Evolutionary conservation across 2,329 filamentous ascomycete species (phyloP), one percentile per base, ranked within the genome.

Genomic region (Huntiella abstrusa): DNA sequence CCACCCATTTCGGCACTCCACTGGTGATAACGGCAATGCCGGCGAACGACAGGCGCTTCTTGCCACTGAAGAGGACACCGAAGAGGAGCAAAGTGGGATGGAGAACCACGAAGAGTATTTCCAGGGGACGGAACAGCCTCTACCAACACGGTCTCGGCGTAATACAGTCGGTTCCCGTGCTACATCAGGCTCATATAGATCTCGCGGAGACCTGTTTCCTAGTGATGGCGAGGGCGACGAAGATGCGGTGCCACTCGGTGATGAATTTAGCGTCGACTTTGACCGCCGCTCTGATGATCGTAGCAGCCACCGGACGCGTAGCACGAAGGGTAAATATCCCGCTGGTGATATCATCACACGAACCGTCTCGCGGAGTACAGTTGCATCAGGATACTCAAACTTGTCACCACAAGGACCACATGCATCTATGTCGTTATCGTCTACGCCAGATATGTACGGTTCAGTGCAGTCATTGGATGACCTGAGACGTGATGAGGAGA

Each of bases 231-330:
- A 80, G 55, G 85, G 87, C 45, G 85, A 92, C 52, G 87, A 93
- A 59, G 88, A 96, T 61, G 88, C 88, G 1, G 75, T 94, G n/a
- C 83, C 86, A 10, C 64, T 96, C 13, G 84, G 88, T 55, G 88
- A 95, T 57, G 87, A 95, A 56, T 92, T 96, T 54, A 83, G 86
- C 2, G 78, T 93, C 58, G 76, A 78, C 3, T 68, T 95, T 51
- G 79, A 86, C 50, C 28, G 22, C 22, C 74, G 81, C 45, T 75
- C 80, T 53, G 85, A 91, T 48, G 81, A 85, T 55, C 71, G 73
- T 40, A 79, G 78, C 53, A 86, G 80, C 55, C 74, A 70, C 40
- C 80, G 71, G 52, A 76, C 71, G 16, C 62, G 63, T 50, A 73
- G 69, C 51, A 77, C 70, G 53, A 77, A 76, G 52, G 73, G 73